Evolutionary conservation across 2,329 filamentous ascomycete species (phyloP).

Genomic region (Thielaviopsis cerberus): DNA sequence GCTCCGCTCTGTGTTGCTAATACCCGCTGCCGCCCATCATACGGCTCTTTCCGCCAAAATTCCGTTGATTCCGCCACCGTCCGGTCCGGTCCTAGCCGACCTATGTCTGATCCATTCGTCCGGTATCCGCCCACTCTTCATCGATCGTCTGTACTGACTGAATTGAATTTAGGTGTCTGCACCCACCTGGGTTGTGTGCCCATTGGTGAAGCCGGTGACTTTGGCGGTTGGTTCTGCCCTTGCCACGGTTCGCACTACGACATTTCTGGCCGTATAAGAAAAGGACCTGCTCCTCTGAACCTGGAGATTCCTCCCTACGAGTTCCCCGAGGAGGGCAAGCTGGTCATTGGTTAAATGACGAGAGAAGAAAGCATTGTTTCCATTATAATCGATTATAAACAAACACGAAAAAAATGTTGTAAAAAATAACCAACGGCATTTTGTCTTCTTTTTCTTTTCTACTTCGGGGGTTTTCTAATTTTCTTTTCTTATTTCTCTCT

Average conservation of each 20-base stretch:
- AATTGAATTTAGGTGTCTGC: constrained; percentile 58
- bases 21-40: background rate
- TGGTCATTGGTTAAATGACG: constrained; percentile 72
- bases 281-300: constrained; percentile 92
- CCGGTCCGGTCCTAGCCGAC: background rate
- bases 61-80: background rate
- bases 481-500: constrained; percentile 1
- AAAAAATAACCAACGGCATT: constrained; percentile 5
- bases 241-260: constrained; percentile 99
- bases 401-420: constrained; percentile 9
- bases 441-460: constrained; percentile 3
- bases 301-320: constrained; percentile 85
- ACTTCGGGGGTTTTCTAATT: background rate
- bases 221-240: constrained; percentile 98
- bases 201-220: constrained; percentile 96
- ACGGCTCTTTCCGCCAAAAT: background rate
- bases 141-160: background rate
- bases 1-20: background rate
- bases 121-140: background rate
- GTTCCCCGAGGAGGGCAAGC: constrained; percentile 74
- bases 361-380: constrained; percentile 7
- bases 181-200: constrained; percentile 98
- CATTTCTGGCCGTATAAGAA: constrained; percentile 95
- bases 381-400: constrained; percentile 6
- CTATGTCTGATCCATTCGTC: background rate